These are phyloP conservation scores for Luffa aegyptiaca DNA, from an alignment of 306 rosid species.

Conservation along the genomic window DNA sequence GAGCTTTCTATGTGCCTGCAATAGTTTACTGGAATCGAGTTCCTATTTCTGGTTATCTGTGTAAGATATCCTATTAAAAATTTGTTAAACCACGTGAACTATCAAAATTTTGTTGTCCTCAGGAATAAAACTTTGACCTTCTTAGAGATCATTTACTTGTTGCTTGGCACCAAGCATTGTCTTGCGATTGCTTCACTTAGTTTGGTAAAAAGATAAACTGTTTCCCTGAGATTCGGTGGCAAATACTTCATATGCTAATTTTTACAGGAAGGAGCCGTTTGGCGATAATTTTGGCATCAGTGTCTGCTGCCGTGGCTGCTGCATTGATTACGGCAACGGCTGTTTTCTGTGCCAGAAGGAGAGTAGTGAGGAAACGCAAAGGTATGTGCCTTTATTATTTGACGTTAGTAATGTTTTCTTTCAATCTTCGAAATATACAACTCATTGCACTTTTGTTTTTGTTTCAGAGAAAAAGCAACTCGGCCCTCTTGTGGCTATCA, in stretches of 20 bases:
- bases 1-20: background rate
- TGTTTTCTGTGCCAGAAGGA: conserved; percentile 40
- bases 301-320: conserved; percentile 35
- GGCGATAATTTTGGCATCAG: conserved; percentile 25
- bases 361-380: conserved; percentile 26
- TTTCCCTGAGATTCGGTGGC: background rate
- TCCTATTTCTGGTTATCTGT: background rate
- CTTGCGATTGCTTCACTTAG: background rate
- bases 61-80: background rate
- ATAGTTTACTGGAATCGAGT: background rate
- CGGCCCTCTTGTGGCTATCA: conserved; percentile 36
- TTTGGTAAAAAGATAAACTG: background rate
- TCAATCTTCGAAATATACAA: background rate
- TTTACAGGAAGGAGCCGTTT: conserved; percentile 27
- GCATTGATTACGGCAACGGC: conserved; percentile 22
- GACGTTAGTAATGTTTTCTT: background rate
- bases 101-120: background rate
- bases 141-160: background rate
- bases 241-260: background rate
- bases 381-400: conserved; percentile 23
- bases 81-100: background rate
- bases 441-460: background rate
- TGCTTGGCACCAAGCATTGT: background rate
- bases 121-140: background rate
- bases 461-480: conserved; percentile 45